phyloP scores from a whole-genome alignment of 495 filamentous ascomycete species.

The Penicillium fimorum region DNA sequence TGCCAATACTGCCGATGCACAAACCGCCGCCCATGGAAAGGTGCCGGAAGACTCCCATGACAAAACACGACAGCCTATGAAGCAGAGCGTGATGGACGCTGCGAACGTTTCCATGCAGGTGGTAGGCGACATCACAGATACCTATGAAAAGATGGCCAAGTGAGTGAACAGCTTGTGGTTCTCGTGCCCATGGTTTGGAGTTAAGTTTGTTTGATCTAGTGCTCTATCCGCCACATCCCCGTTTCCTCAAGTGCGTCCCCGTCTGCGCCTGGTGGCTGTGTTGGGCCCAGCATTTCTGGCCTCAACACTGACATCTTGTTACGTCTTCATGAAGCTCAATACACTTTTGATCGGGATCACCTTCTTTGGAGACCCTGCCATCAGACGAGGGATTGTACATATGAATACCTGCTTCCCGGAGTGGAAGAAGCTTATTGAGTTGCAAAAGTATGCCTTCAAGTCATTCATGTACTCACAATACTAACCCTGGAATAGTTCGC shows the following conservation, averaged over 20 bases:
- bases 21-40: constrained; percentile 50
- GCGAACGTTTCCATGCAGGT: constrained; percentile 73
- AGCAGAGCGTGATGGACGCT: constrained; percentile 71
- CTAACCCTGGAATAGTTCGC: constrained; percentile 42
- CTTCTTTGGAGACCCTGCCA: constrained; percentile 80
- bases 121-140: constrained; percentile 70
- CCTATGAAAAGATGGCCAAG: constrained; percentile 79
- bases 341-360: constrained; percentile 64
- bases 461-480: background rate
- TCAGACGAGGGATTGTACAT: constrained; percentile 56
- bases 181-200: background rate
- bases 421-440: constrained; percentile 74
- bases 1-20: constrained; percentile 52
- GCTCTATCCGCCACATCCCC: constrained; percentile 74
- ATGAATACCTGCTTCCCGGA: constrained; percentile 66
- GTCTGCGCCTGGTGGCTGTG: constrained; percentile 60
- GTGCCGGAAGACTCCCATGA: constrained; percentile 55
- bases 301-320: constrained; percentile 62
- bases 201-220: constrained; percentile 32
- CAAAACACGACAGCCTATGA: constrained; percentile 79
- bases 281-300: constrained; percentile 57
- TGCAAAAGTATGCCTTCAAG: constrained; percentile 54
- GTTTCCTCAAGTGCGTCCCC: constrained; percentile 61
- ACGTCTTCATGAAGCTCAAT: constrained; percentile 65
- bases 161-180: constrained; percentile 33